phyloP scores from a whole-genome alignment of 768 basidiomycete species.

The Lyophyllum decastes region DNA sequence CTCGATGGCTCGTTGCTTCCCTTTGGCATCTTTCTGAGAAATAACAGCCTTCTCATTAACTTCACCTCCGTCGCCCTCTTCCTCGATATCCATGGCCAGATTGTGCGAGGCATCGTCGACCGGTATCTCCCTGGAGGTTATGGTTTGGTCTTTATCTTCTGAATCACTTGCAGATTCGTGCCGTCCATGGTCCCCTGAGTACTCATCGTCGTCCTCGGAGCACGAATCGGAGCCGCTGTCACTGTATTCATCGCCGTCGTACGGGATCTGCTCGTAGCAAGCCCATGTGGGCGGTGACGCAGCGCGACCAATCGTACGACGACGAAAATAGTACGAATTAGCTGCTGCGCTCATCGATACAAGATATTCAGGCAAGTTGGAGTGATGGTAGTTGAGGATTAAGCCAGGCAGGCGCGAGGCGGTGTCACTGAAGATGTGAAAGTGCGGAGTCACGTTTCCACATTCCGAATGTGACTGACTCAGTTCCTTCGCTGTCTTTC shows the following conservation, averaged over 20 bases:
- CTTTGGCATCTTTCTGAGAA: constrained; percentile 65
- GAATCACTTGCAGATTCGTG: constrained; percentile 26
- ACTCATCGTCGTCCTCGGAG: constrained; percentile 77
- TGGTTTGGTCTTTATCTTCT: constrained; percentile 35
- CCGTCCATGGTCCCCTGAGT: constrained; percentile 29
- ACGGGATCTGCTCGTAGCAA: constrained; percentile 88
- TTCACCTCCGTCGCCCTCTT: constrained; percentile 37
- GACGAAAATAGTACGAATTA: constrained; percentile 57
- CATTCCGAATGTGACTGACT: constrained; percentile 5
- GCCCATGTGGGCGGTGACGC: constrained; percentile 87
- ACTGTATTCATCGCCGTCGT: constrained; percentile 62
- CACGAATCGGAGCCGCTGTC: constrained; percentile 63
- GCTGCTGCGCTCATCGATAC: constrained; percentile 38
- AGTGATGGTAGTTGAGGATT: constrained; percentile 2
- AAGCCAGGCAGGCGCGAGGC: constrained; percentile 17
- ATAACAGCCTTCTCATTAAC: constrained; percentile 38
- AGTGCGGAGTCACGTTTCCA: constrained; percentile 13
- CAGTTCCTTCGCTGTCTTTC: neutral
- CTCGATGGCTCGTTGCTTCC: constrained; percentile 79
- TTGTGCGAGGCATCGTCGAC: constrained; percentile 34
- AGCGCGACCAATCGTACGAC: constrained; percentile 76
- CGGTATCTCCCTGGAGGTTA: constrained; percentile 27
- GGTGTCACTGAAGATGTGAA: constrained; percentile 4
- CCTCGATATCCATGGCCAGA: constrained; percentile 60
- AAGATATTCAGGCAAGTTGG: neutral